Conservation (phyloP, 441 rosid species). For the Pelargonium myrrhifolium region DNA sequence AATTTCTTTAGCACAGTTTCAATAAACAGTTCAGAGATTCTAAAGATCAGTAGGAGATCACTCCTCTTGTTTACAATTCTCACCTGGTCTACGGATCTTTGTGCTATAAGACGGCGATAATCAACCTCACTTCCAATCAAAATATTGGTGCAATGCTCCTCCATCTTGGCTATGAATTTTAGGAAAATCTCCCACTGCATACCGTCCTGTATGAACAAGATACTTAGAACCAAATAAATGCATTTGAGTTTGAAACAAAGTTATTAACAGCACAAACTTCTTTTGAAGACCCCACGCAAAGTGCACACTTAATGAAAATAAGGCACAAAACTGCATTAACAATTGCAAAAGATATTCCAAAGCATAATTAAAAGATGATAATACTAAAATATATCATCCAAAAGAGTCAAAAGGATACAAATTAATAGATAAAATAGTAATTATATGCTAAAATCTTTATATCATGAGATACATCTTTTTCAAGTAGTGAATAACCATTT, state of each 20-base stretch:
- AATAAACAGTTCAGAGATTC: not conserved
- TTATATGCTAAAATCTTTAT: too few relatives aligned
- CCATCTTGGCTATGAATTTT: slow-evolving; percentile 59
- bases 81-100: slow-evolving; percentile 47
- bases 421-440: too few relatives aligned
- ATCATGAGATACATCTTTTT: too few relatives aligned
- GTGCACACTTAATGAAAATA: too few relatives aligned
- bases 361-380: too few relatives aligned
- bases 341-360: too few relatives aligned
- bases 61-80: slow-evolving; percentile 3
- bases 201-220: slow-evolving; percentile 58
- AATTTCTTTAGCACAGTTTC: not conserved
- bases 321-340: too few relatives aligned
- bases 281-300: too few relatives aligned
- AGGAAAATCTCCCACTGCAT: slow-evolving; percentile 83
- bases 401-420: too few relatives aligned
- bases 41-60: not conserved
- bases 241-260: not conserved
- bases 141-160: slow-evolving; percentile 64
- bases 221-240: not conserved
- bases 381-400: too few relatives aligned
- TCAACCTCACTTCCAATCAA: slow-evolving; percentile 76
- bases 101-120: slow-evolving; percentile 68
- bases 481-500: too few relatives aligned
- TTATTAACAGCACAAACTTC: too few relatives aligned